phyloP scores from a whole-genome alignment of 2,329 filamentous ascomycete species.

The Penicillium sclerotiorum region DNA sequence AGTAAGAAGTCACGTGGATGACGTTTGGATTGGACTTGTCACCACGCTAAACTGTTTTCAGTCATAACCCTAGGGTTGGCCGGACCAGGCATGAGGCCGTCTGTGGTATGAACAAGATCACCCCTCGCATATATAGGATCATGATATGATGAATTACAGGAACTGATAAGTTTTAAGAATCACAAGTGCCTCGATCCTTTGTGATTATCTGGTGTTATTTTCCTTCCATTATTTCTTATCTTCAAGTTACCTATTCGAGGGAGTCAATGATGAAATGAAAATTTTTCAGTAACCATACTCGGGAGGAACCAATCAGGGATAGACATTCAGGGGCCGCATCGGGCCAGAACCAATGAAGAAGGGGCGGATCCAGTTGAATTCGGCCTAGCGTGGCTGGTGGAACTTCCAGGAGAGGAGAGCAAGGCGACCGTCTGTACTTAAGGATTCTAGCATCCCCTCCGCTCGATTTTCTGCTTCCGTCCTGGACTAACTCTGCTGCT shows the following conservation, averaged over 20 bases:
- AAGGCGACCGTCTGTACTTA: conserved; percentile 28
- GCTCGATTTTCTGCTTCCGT: conserved; percentile 26
- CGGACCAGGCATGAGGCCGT: conserved; percentile 7
- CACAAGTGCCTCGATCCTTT: no score
- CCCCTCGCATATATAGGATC: conserved; percentile 2
- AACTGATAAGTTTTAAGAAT: not conserved
- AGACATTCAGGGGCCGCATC: conserved; percentile 7
- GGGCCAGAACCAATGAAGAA: conserved; percentile 17
- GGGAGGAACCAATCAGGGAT: conserved; percentile 16
- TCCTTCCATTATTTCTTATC: not conserved
- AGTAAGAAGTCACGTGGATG: conserved; percentile 19
- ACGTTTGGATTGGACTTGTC: conserved; percentile 20
- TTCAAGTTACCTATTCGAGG: not conserved
- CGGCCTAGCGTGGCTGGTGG: conserved; percentile 23
- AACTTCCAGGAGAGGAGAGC: conserved; percentile 19
- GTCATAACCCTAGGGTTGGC: conserved; percentile 23
- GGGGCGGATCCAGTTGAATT: conserved; percentile 14
- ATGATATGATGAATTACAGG: not conserved
- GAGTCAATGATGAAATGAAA: conserved; percentile 14
- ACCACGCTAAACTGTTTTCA: conserved; percentile 21
- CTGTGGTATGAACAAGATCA: conserved; percentile 6
- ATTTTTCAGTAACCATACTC: conserved; percentile 17
- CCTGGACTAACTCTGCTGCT: conserved; percentile 20
- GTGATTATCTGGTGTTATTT: not conserved
- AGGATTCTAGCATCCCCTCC: conserved; percentile 30